Percentiles rank a stretch among this genome's conserved stretches.
Evolutionary conservation across 2,329 filamentous ascomycete genomes (phyloP).

Genomic region (Blastomyces silverae): DNA sequence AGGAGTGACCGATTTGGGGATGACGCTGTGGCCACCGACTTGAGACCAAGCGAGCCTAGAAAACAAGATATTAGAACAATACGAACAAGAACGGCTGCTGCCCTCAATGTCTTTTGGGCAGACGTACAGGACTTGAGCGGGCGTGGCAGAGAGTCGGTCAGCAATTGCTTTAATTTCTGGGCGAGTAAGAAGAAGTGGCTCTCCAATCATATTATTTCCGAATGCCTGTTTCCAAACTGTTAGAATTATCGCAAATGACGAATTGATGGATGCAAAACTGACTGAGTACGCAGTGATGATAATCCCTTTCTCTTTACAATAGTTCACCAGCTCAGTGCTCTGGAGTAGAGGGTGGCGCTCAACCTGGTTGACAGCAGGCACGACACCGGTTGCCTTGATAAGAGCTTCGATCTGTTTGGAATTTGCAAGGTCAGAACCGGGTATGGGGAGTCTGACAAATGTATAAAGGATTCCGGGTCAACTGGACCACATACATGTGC

Average conservation of each 20-base stretch:
- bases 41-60: conserved; percentile 37
- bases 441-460: conserved; percentile 1
- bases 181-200: conserved; percentile 58
- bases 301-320: conserved; percentile 53
- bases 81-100: background rate
- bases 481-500: conserved; percentile 28
- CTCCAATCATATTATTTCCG: conserved; percentile 53
- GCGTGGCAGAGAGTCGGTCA: conserved; percentile 39
- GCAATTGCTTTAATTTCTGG: conserved; percentile 58
- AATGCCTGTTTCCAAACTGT: conserved; percentile 39
- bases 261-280: conserved; percentile 14
- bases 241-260: background rate
- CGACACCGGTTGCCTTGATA: conserved; percentile 49
- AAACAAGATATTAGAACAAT: background rate
- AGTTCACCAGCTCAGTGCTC: conserved; percentile 52
- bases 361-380: conserved; percentile 61
- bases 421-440: conserved; percentile 15
- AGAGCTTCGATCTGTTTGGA: conserved; percentile 45
- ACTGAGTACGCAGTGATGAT: conserved; percentile 58
- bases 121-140: conserved; percentile 35
- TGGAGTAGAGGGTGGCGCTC: conserved; percentile 64
- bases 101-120: background rate
- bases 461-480: background rate
- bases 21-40: conserved; percentile 37
- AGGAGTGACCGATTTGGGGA: conserved; percentile 41